These are phyloP conservation scores for Ophiostoma tasmaniense DNA, from an alignment of 2,329 filamentous ascomycete genomes.

Conservation along the genomic window DNA sequence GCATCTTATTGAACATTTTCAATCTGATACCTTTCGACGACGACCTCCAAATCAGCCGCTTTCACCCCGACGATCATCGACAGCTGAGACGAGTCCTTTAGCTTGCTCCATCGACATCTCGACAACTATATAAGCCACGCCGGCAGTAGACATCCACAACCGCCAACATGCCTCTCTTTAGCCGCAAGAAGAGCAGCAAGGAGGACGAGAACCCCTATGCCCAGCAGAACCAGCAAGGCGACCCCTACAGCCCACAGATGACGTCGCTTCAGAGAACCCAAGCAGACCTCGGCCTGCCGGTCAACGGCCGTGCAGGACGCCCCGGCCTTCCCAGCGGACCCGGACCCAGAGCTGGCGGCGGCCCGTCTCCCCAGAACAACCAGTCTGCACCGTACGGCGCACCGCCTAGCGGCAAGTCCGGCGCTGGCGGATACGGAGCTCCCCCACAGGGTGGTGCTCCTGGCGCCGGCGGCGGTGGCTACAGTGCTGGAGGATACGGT, in stretches of 20 bases:
- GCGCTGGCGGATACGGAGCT: conserved; percentile 2
- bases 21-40: background rate
- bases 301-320: conserved; percentile 18
- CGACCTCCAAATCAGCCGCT: background rate
- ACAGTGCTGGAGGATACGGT: conserved; percentile 40
- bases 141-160: background rate
- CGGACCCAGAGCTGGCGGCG: conserved; percentile 26
- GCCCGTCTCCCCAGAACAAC: conserved; percentile 26
- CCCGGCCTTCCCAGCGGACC: conserved; percentile 33
- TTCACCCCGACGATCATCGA: background rate
- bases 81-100: background rate
- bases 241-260: conserved; percentile 47
- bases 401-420: background rate
- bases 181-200: conserved; percentile 43
- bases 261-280: conserved; percentile 37
- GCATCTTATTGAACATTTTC: background rate
- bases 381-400: conserved; percentile 9
- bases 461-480: conserved; percentile 25
- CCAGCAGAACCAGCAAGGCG: conserved; percentile 35
- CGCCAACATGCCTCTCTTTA: conserved; percentile 32
- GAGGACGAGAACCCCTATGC: conserved; percentile 49
- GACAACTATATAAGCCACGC: background rate
- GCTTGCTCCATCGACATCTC: background rate
- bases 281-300: conserved; percentile 10
- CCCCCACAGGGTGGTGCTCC: conserved; percentile 35